Conservation (phyloP, 2,329 filamentous ascomycete species). For the Ilyonectria sp. region DNA sequence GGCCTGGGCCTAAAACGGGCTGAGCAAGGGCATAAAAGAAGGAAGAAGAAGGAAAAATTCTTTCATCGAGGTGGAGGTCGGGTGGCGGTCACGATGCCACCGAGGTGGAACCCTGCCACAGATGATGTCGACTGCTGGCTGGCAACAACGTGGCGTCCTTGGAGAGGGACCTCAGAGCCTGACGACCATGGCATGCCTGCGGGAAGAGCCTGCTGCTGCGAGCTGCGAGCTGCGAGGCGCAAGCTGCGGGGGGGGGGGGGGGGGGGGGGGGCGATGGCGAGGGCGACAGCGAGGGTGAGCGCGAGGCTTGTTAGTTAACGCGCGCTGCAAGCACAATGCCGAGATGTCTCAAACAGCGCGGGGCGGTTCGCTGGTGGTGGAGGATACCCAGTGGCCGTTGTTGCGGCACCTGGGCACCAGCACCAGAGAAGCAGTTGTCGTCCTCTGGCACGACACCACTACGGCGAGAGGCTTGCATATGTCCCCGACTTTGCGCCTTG, state of each 20-base stretch:
- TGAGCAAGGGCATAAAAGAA: constrained; percentile 28
- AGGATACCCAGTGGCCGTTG: constrained; percentile 13
- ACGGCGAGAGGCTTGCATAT: constrained; percentile 2
- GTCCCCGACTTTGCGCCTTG: constrained; percentile 17
- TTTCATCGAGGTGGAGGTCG: constrained; percentile 48
- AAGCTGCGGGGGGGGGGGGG: constrained; percentile 9
- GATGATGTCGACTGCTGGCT: constrained; percentile 38
- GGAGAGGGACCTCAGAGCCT: constrained; percentile 35
- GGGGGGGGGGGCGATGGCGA: not conserved
- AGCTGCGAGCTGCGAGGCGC: constrained; percentile 19
- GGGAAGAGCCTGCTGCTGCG: constrained; percentile 27
- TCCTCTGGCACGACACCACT: constrained; percentile 18
- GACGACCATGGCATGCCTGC: constrained; percentile 39
- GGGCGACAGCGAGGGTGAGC: constrained; percentile 1
- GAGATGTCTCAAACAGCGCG: constrained; percentile 31
- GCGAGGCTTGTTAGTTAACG: constrained; percentile 14
- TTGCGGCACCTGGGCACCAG: constrained; percentile 2
- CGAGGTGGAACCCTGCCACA: constrained; percentile 45
- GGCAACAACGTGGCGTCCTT: constrained; percentile 45
- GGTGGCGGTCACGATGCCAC: constrained; percentile 46
- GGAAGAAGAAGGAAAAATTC: constrained; percentile 34
- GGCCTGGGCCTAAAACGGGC: constrained; percentile 33
- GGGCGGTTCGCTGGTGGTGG: constrained; percentile 28
- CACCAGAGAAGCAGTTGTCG: constrained; percentile 7
- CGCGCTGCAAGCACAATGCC: constrained; percentile 24